These are phyloP conservation scores for Talaromyces sp. DNA, from an alignment of 2,329 filamentous ascomycete genomes.

Conservation along the genomic window DNA sequence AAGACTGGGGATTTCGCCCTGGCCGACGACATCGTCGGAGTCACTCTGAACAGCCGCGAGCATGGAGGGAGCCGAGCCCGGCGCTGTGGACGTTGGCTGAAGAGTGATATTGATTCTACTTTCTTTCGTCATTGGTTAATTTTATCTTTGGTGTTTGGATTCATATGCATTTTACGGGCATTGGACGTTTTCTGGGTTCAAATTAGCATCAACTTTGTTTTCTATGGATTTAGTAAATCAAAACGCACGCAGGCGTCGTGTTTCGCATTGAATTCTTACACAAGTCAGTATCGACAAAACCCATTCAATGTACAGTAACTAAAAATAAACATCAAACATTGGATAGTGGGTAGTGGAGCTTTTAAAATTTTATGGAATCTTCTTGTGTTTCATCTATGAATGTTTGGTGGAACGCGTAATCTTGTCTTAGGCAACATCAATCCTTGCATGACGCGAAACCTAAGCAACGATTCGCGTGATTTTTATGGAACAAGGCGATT, in stretches of 20 bases:
- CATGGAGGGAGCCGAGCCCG: slow-evolving; percentile 32
- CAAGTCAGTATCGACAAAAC: neutral
- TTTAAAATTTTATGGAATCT: too few relatives aligned
- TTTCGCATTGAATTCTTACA: neutral
- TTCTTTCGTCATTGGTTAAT: neutral
- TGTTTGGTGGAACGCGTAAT: neutral
- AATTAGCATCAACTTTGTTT: neutral
- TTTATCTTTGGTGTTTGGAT: neutral
- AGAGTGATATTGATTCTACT: slow-evolving; percentile 13
- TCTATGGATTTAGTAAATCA: neutral
- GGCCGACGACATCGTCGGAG: slow-evolving; percentile 29
- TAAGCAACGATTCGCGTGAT: neutral
- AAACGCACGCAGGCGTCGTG: neutral
- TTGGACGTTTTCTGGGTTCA: neutral
- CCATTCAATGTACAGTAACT: neutral
- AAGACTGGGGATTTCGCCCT: slow-evolving; percentile 8
- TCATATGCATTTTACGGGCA: neutral
- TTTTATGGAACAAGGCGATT: neutral
- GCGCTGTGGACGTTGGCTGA: slow-evolving; percentile 31
- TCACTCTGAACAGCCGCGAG: slow-evolving; percentile 33
- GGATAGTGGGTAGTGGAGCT: neutral
- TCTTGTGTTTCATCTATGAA: neutral
- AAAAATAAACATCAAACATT: neutral
- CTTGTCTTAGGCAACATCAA: neutral
- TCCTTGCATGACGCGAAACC: neutral